Evolutionary conservation across 192 early-diverging fungal species (phyloP), one percentile per base, ranked within the genome.

Genomic region (Glomus cerebriforme): DNA sequence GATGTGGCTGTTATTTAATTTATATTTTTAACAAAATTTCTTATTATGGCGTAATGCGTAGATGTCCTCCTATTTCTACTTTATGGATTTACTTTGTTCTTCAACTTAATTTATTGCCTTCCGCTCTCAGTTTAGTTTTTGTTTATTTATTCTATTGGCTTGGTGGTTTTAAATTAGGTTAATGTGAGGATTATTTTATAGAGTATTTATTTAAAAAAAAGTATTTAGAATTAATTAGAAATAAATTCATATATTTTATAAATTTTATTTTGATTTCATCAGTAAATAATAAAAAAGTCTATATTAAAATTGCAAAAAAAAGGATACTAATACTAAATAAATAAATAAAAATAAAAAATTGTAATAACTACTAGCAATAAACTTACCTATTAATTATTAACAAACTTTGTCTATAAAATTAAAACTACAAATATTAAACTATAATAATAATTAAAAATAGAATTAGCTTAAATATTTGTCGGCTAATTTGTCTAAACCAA

Each of bases 51-150:
- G 87, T 89, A 66, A 92, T 92, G 91, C 83, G 85, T 65, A 85
- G 88, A n/a, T 87, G 88, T 13, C 91, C 91, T 7, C 89, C 90
- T n/a, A 78, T 92, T 32, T 85, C 89, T 9, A 92, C 90, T 39
- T 67, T 92, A 59, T 92, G 91, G 91, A 84, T 91, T 49, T 90
- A 91, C 70, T 85, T 86, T 60, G 73, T 85, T 59, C 79, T 83
- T 13, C 85, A 86, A 64, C 39, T 86, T 3, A 79, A 83, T 35
- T 66, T 86, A 35, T 31, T 78, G 10, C 85, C 85, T 24, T 82
- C 85, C 15, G 71, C 63, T 10, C 3, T 75, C 27, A 79, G 84
- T n/a, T 72, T 86, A 26, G 68, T 81, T 13, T 74, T 34, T 12
- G 29, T 73, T 34, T 85, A 80, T 77, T 76, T 77, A 37, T 85